Base-by-base conservation (phyloP, 106 monocot genomes). In the Dactylorhiza incarnata region DNA sequence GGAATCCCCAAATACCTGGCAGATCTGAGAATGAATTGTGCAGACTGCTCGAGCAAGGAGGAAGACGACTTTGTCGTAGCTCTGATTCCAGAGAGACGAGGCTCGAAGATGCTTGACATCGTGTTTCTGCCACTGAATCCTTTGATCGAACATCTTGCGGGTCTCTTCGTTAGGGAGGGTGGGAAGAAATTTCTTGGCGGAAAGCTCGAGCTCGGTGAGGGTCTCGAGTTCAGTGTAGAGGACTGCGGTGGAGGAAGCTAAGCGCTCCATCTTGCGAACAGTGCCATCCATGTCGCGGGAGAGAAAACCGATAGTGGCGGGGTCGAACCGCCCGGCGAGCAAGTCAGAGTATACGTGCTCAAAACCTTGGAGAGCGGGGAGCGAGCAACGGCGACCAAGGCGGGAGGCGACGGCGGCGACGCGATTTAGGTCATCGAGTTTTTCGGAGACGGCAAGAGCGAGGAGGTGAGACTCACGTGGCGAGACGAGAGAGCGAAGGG, bases 271-370 rank as follows among this genome's bases (percentile, higher is more conserved):
- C 81, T 86, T 91, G 53, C 87, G 85, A 55, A 88, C 73, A 8
- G 80, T 68, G 46, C 71, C 52, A 48, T 84, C 89, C 77, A 86
- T 78, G 56, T 84, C 86, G 24, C 75, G 75, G 74, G 75, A 52
- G 62, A 83, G 73, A 24, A 83, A 79, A 45, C 78, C 82, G 54
- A 85, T 78, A 37, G 67, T 26, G 48, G 83, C 37, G 47, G 81
- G 73, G 62, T 81, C 73, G 19, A 82, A 73, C 59, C 81, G 81
- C n/a, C 82, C 82, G n/a, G 75, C 71, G 74, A 97, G 80, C 67
- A 91, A 83, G 70, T 94, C 93, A 69, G 89, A 68, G 71, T 93
- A 94, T 43, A 94, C 89, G 82, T 97, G 96, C 63, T 96, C 96
- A 78, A 96, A 96, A 12, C 90, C 96, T 45, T 83, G 65, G 76